Percentiles rank a stretch among this genome's conserved stretches.
Conservation (phyloP, 305 asterid genomes). For the Rubia balearica region DNA sequence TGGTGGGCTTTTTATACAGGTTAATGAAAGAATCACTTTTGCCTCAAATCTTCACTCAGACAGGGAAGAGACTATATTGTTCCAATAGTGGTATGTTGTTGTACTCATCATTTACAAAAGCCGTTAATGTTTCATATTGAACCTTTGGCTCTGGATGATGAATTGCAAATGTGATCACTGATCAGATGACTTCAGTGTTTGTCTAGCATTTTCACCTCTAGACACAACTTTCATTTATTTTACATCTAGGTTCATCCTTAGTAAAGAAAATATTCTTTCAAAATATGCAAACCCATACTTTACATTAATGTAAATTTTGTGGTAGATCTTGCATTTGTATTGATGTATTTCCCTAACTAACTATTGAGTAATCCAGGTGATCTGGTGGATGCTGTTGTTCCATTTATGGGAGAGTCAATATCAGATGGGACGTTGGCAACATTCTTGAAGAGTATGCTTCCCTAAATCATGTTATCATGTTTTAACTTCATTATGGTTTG, state of each 20-base stretch:
- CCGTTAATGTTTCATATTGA: background rate
- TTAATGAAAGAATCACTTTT: slow-evolving; percentile 29
- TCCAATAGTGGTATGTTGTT: slow-evolving; percentile 48
- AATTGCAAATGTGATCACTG: background rate
- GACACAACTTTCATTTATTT: background rate
- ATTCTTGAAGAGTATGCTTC: slow-evolving; percentile 79
- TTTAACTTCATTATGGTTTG: background rate
- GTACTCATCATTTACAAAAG: too few species aligned
- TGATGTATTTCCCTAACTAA: slow-evolving; percentile 10
- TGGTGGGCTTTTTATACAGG: slow-evolving; percentile 33
- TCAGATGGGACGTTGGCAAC: slow-evolving; percentile 88
- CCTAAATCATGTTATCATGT: background rate
- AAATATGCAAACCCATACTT: background rate
- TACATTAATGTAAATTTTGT: background rate
- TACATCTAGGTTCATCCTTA: background rate
- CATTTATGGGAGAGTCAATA: slow-evolving; percentile 97
- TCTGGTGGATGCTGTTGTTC: slow-evolving; percentile 85
- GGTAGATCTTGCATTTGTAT: slow-evolving; percentile 1
- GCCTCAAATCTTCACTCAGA: slow-evolving; percentile 27
- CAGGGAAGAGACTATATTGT: slow-evolving; percentile 48
- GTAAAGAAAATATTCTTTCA: background rate
- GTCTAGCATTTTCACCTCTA: background rate
- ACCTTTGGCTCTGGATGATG: background rate
- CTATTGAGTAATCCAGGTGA: slow-evolving; percentile 53
- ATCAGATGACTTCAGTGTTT: too few species aligned